Evolutionary conservation across 1,284 basidiomycete genomes (phyloP).

Genomic region (Malassezia arunalokei): DNA sequence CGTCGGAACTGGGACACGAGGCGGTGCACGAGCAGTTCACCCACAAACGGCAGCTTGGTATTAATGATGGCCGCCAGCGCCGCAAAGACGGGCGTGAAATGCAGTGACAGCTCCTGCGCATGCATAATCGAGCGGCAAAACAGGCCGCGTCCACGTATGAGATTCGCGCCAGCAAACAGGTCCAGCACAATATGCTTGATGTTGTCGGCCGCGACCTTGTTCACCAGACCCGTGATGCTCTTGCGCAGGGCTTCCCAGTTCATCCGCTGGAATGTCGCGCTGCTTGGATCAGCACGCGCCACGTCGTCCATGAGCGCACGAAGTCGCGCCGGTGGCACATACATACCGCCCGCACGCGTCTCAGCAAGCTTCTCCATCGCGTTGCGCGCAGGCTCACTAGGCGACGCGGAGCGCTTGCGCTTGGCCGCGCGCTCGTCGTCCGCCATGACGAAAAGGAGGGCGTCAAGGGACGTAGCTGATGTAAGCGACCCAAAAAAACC

Average conservation of each 20-base stretch:
- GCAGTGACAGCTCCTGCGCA: conserved; percentile 86
- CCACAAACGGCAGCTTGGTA: conserved; percentile 89
- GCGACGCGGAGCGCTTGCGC: conserved; percentile 13
- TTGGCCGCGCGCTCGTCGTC: conserved; percentile 13
- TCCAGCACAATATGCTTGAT: conserved; percentile 96
- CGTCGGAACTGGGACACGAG: conserved; percentile 89
- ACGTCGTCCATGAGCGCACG: conserved; percentile 75
- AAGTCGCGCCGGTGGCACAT: conserved; percentile 80
- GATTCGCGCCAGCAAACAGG: conserved; percentile 43
- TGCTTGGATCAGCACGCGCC: conserved; percentile 66
- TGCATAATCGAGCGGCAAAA: conserved; percentile 78
- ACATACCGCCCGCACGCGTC: conserved; percentile 75
- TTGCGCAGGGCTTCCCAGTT: conserved; percentile 97
- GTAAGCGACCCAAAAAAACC: too few species aligned
- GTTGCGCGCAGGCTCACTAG: conserved; percentile 11
- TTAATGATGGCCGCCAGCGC: conserved; percentile 89
- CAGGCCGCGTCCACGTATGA: conserved; percentile 42
- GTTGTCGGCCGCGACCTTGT: conserved; percentile 71
- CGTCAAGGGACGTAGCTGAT: too few species aligned
- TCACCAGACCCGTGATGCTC: conserved; percentile 97
- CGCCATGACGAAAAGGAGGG: not conserved
- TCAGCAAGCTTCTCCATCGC: conserved; percentile 33
- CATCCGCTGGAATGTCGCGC: conserved; percentile 82
- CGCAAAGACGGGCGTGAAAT: conserved; percentile 94
- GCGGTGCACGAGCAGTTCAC: conserved; percentile 75